phyloP scores from a whole-genome alignment of 345 rosid genomes.

The Mangifera indica region DNA sequence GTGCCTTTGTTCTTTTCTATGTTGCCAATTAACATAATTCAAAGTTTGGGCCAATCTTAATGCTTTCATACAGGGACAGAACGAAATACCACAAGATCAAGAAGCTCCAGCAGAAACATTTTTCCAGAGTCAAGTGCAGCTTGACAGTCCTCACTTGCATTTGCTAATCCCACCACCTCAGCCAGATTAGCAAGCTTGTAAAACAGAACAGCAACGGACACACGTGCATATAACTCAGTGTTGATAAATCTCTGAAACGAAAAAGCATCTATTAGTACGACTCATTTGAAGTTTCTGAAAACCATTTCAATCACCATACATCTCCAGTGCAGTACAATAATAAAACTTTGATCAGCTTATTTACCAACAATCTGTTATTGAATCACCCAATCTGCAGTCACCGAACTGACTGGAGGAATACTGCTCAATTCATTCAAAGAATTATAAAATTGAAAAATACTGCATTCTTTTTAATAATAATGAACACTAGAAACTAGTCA shows the following conservation, averaged over 20 bases:
- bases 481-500: background rate
- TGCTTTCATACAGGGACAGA: background rate
- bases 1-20: background rate
- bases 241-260: slow-evolving; percentile 69
- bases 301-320: slow-evolving; percentile 3
- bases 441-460: background rate
- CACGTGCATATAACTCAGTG: slow-evolving; percentile 92
- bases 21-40: background rate
- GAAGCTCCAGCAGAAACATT: slow-evolving; percentile 76
- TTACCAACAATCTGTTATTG: background rate
- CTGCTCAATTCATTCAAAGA: background rate
- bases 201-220: slow-evolving; percentile 81
- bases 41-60: background rate
- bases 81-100: slow-evolving; percentile 72
- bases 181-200: slow-evolving; percentile 67
- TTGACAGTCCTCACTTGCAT: slow-evolving; percentile 42
- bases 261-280: slow-evolving; percentile 18
- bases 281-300: slow-evolving; percentile 1
- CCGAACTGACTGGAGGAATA: background rate
- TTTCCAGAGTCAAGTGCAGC: slow-evolving; percentile 77
- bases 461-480: background rate
- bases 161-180: slow-evolving; percentile 38
- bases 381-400: background rate
- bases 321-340: background rate
- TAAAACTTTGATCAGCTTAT: background rate